These are phyloP conservation scores for Naganishia sp. DNA, from an alignment of 1,284 basidiomycete species.

Conservation along the genomic window DNA sequence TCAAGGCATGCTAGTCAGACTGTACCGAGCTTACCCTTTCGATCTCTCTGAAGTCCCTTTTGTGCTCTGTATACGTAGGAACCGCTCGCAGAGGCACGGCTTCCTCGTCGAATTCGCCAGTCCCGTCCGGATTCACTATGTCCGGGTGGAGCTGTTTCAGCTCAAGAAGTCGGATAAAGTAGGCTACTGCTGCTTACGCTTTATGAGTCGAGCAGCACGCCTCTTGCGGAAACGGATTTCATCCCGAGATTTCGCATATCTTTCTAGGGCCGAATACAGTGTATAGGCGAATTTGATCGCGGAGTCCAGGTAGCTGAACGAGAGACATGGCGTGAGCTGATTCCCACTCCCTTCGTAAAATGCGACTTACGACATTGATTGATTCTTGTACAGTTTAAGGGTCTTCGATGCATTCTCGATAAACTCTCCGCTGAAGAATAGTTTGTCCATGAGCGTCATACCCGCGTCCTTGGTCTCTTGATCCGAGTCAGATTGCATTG, in stretches of 20 bases:
- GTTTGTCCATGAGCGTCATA: constrained; percentile 75
- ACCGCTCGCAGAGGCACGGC: constrained; percentile 61
- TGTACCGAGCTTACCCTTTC: constrained; percentile 66
- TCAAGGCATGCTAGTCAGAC: constrained; percentile 5
- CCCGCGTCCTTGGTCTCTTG: constrained; percentile 72
- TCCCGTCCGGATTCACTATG: constrained; percentile 29
- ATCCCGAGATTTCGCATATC: constrained; percentile 71
- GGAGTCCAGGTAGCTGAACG: constrained; percentile 71
- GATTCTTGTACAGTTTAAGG: constrained; percentile 70
- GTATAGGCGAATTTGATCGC: constrained; percentile 79
- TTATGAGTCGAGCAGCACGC: constrained; percentile 61
- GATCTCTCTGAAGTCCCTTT: constrained; percentile 85
- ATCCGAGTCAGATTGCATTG: constrained; percentile 58
- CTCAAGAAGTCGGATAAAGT: no score
- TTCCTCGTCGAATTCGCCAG: constrained; percentile 56
- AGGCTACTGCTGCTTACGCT: constrained; percentile 50
- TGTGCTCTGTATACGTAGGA: constrained; percentile 72
- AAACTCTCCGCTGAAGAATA: constrained; percentile 90
- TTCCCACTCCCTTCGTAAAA: neutral
- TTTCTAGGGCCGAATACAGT: constrained; percentile 80
- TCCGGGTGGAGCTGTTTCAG: neutral
- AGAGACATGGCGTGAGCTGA: neutral
- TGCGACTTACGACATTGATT: constrained; percentile 53
- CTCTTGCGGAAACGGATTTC: constrained; percentile 74
- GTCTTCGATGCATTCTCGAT: constrained; percentile 80